Evolutionary conservation across 306 rosid species (phyloP).

Genomic region (Vicia villosa): DNA sequence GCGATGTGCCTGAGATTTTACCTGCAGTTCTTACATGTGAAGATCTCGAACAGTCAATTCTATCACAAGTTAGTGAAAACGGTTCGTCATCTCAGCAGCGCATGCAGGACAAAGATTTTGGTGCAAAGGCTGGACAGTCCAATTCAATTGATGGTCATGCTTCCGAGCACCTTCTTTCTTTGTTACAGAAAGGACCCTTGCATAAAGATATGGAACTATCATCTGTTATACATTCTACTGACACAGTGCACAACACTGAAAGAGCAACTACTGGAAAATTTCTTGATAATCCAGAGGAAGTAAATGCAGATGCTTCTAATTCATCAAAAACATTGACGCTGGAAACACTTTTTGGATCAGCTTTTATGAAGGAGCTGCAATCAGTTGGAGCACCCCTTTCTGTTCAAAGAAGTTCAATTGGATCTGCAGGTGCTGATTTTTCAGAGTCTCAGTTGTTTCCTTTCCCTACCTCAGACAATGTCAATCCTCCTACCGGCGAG

Average conservation of each 20-base stretch:
- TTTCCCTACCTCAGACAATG: constrained; percentile 51
- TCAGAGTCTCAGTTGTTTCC: constrained; percentile 60
- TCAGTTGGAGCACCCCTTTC: constrained; percentile 99
- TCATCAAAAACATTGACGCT: constrained; percentile 67
- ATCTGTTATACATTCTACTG: constrained; percentile 44
- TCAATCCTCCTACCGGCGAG: constrained; percentile 46
- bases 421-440: constrained; percentile 57
- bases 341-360: constrained; percentile 93
- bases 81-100: constrained; percentile 45
- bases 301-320: constrained; percentile 51
- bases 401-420: constrained; percentile 65
- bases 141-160: constrained; percentile 68
- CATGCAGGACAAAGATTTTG: constrained; percentile 48
- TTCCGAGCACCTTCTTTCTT: constrained; percentile 80
- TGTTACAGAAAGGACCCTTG: constrained; percentile 75
- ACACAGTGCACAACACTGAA: constrained; percentile 44
- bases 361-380: constrained; percentile 96
- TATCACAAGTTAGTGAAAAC: constrained; percentile 67
- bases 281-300: constrained; percentile 54
- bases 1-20: constrained; percentile 58
- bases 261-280: constrained; percentile 42
- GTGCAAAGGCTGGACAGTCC: constrained; percentile 50
- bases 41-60: constrained; percentile 88
- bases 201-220: constrained; percentile 47
- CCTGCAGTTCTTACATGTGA: constrained; percentile 88